These are phyloP conservation scores for Globomyces pollinis-pini DNA, from an alignment of 192 early-diverging fungal genomes.

Conservation along the genomic window DNA sequence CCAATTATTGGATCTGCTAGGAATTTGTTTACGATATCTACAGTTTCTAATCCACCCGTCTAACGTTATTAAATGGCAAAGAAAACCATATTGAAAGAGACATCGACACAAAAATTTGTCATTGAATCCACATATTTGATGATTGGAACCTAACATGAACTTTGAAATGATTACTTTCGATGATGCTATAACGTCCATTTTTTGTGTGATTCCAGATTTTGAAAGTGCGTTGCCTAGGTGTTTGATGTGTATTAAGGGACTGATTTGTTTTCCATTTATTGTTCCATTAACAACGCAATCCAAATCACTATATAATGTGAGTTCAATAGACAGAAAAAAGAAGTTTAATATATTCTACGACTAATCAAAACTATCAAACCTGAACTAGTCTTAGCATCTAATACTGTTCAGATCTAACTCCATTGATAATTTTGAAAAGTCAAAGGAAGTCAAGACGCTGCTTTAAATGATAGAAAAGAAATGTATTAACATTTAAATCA, in stretches of 20 bases:
- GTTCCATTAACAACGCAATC: constrained; percentile 36
- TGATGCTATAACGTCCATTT: constrained; percentile 28
- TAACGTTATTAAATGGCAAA: no score
- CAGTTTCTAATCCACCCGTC: constrained; percentile 61
- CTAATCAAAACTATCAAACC: no score
- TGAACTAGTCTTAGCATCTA: no score
- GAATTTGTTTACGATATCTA: constrained; percentile 50
- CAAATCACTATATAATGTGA: constrained; percentile 51
- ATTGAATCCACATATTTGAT: constrained; percentile 76
- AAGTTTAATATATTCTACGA: neutral
- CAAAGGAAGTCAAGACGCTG: no score
- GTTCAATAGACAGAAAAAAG: neutral
- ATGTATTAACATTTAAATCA: neutral
- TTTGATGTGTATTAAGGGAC: neutral
- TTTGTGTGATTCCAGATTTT: constrained; percentile 40
- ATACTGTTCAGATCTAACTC: no score
- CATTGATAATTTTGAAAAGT: no score
- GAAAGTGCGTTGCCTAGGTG: constrained; percentile 27
- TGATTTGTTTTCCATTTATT: neutral
- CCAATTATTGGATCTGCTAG: constrained; percentile 35
- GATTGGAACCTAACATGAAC: constrained; percentile 79
- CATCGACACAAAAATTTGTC: constrained; percentile 72
- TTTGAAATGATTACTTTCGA: constrained; percentile 52
- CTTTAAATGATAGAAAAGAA: no score
- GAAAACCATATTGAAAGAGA: constrained; percentile 76